Evolutionary conservation across 192 early-diverging fungal genomes (phyloP).

Genomic region (Irineochytrium annulatum): DNA sequence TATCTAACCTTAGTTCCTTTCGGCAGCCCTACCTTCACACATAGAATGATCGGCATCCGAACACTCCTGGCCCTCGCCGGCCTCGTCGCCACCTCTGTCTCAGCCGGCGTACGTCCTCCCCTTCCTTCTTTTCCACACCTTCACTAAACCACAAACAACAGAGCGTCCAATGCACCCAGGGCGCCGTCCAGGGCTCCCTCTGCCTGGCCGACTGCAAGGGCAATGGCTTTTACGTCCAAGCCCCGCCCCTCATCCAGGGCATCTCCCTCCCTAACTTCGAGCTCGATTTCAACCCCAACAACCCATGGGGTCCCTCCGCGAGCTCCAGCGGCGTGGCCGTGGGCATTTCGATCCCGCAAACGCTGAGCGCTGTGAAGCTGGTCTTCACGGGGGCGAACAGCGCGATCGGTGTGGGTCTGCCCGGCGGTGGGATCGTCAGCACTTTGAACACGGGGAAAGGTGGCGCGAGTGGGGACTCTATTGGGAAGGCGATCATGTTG

Average conservation of each 20-base stretch:
- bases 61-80: neutral
- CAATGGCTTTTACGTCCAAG: neutral
- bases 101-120: neutral
- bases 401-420: neutral
- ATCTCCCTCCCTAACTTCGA: conserved; percentile 1
- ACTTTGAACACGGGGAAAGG: neutral
- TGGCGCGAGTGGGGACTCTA: neutral
- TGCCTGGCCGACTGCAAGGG: neutral
- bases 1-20: no score
- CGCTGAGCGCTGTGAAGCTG: neutral
- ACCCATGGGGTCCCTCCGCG: neutral
- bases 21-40: no score
- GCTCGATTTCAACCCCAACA: neutral
- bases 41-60: neutral
- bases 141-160: neutral
- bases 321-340: neutral
- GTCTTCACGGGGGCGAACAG: neutral
- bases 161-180: neutral
- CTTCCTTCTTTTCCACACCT: neutral
- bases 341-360: neutral
- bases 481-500: neutral
- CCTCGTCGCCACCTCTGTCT: neutral
- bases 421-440: neutral
- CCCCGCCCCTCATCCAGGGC: neutral
- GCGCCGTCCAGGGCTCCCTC: neutral